Conservation (phyloP, 148 eudicot species). For the Fagopyrum homotropicum region DNA sequence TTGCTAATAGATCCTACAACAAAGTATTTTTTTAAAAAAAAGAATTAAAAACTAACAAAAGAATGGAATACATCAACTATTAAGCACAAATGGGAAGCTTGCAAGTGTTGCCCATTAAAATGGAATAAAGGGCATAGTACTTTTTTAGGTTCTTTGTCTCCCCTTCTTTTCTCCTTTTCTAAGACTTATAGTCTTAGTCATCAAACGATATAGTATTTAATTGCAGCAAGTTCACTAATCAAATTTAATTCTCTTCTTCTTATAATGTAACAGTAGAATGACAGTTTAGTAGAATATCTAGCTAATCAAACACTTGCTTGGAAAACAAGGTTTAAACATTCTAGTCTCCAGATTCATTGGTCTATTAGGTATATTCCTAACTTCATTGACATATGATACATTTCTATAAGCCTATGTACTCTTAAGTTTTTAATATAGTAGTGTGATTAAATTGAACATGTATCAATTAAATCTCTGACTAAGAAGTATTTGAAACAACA, state of each 20-base stretch:
- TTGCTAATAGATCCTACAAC: too few relatives aligned
- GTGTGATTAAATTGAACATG: background rate
- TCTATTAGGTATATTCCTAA: background rate
- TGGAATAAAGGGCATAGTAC: background rate
- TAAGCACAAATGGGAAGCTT: background rate
- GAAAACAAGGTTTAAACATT: background rate
- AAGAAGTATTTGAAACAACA: background rate
- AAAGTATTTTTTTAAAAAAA: too few relatives aligned
- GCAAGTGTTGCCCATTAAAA: conserved; percentile 12
- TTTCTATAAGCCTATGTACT: background rate
- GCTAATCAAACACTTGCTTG: background rate
- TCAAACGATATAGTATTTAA: background rate
- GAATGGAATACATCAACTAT: background rate
- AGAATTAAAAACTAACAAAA: background rate
- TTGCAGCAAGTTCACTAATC: background rate
- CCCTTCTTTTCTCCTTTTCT: conserved; percentile 5
- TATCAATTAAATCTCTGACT: background rate
- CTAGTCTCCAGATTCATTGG: background rate
- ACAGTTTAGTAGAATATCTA: background rate
- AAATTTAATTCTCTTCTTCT: background rate
- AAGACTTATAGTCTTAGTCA: background rate
- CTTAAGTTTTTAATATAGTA: background rate
- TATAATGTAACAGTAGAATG: background rate
- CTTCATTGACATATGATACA: background rate
- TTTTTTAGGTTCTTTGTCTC: conserved; percentile 5